Evolutionary conservation across 345 rosid genomes (phyloP).

Genomic region (Syzygium jambos): DNA sequence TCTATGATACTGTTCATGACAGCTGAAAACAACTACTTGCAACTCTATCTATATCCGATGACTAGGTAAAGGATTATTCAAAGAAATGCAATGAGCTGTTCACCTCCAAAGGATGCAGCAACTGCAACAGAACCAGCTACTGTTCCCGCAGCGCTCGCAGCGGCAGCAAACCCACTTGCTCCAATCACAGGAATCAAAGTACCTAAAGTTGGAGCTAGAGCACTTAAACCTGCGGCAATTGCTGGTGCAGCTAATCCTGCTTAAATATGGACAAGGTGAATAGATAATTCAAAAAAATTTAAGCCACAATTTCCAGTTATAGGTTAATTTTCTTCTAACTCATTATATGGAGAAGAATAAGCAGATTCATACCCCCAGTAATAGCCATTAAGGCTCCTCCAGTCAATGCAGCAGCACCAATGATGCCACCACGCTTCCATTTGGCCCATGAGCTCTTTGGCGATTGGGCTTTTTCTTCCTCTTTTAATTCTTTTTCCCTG

Average conservation of each 20-base stretch:
- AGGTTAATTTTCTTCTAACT: not conserved
- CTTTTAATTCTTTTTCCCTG: conserved; percentile 49
- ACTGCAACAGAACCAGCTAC: conserved; percentile 98
- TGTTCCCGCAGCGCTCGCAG: conserved; percentile 93
- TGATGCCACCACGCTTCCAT: conserved; percentile 95
- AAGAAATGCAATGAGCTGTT: conserved; percentile 2
- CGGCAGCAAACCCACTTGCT: conserved; percentile 97
- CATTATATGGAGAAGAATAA: not conserved
- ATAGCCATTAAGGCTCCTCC: conserved; percentile 95
- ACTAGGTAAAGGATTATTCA: not conserved
- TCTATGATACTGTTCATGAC: not conserved
- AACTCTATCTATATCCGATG: not conserved
- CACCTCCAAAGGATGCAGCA: conserved; percentile 99
- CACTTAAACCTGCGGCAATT: conserved; percentile 93
- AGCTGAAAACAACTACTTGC: not conserved
- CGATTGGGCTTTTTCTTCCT: conserved; percentile 31
- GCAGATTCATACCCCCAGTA: conserved; percentile 65
- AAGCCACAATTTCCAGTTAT: not conserved
- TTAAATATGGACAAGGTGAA: conserved; percentile 4
- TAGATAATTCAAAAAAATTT: not conserved
- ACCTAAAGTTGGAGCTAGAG: conserved; percentile 90
- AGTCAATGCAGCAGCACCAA: conserved; percentile 93
- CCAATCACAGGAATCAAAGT: conserved; percentile 91
- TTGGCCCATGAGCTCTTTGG: conserved; percentile 47
- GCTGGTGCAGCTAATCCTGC: conserved; percentile 98